phyloP scores from a whole-genome alignment of 1,284 basidiomycete species.

The Jaminaea rosea region DNA sequence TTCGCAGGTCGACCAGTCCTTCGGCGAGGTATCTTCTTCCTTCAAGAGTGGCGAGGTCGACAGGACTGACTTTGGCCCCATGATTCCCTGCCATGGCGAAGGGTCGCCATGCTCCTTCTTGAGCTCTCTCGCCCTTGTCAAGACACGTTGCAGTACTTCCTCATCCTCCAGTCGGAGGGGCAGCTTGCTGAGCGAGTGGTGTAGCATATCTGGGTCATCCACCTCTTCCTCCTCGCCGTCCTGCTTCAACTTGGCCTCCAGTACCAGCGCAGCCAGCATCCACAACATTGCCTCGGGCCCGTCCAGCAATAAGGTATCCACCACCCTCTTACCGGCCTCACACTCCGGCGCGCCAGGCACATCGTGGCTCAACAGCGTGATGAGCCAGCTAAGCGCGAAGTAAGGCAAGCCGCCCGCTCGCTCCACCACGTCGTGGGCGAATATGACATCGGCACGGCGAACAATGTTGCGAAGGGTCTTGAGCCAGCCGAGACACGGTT shows the following conservation, averaged over 20 bases:
- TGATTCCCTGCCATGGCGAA: not conserved
- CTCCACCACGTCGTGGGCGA: conserved; percentile 58
- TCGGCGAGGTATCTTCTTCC: no score
- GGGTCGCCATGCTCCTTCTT: no score
- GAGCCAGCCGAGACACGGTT: conserved; percentile 73
- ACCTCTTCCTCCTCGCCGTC: conserved; percentile 9
- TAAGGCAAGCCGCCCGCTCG: conserved; percentile 64
- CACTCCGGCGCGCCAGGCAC: conserved; percentile 44
- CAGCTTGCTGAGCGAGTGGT: conserved; percentile 17
- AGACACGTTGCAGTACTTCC: not conserved
- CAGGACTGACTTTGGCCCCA: conserved; percentile 4
- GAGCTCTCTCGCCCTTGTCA: not conserved
- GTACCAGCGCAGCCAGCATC: conserved; percentile 66
- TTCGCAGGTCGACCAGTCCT: no score
- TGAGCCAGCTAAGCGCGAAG: conserved; percentile 77
- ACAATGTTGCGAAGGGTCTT: conserved; percentile 63
- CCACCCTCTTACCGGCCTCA: conserved; percentile 58
- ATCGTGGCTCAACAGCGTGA: conserved; percentile 85
- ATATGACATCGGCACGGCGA: conserved; percentile 61
- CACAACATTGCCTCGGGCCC: conserved; percentile 75
- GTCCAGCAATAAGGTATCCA: conserved; percentile 73
- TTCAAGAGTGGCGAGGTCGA: conserved; percentile 5
- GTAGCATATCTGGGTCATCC: conserved; percentile 26
- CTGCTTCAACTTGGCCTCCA: conserved; percentile 6
- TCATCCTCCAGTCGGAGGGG: conserved; percentile 3